Evolutionary conservation across 306 rosid species (phyloP), one percentile per base, ranked within the genome.

Genomic region (Dryas octopetala): DNA sequence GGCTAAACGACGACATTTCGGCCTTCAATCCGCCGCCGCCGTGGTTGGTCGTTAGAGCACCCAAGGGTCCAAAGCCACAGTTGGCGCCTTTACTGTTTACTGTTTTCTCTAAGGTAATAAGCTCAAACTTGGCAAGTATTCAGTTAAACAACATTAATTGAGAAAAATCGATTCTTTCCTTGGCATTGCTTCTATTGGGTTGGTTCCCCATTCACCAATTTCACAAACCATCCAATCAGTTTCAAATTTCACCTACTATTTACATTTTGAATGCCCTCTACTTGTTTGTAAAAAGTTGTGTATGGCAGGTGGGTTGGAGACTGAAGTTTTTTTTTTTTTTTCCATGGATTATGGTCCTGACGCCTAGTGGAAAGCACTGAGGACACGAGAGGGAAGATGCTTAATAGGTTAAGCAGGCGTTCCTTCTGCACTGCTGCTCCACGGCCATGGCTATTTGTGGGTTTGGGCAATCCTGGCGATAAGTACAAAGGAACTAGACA

Each of bases 401-500:
- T 91, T 17, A 84, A 60, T 75, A 70, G 76, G 60, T 75, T 85
- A 57, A 32, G 76, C 50, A 85, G 77, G 76, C 91, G 88, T 54
- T 83, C 77, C 74, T 87, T 88, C 70, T 81, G 87, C 79, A 83
- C 83, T 51, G 72, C 79, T 66, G 59, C 78, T 69, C 82, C 85
- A 6, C 82, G 79, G 66, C 97, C 96, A 7, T 94, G 97, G 96
- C 95, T 94, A 10, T 90, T 91, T 55, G 85, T 87, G 40, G 98
- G 93, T 43, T 77, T 94, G 83, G 95, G 97, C n/a, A 94, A 94
- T 72, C 98, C 98, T 4, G 93, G 97, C 1, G 91, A 85, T 53
- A 90, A 94, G 79, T 94, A 71, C 76, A 79, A 69, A 76, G 97
- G 95, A 87, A 91, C 98, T 38, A 83, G 97, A 45, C 98, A 91